Conservation (phyloP, 805 yeast genomes). For the Metschnikowia hibisci region DNA sequence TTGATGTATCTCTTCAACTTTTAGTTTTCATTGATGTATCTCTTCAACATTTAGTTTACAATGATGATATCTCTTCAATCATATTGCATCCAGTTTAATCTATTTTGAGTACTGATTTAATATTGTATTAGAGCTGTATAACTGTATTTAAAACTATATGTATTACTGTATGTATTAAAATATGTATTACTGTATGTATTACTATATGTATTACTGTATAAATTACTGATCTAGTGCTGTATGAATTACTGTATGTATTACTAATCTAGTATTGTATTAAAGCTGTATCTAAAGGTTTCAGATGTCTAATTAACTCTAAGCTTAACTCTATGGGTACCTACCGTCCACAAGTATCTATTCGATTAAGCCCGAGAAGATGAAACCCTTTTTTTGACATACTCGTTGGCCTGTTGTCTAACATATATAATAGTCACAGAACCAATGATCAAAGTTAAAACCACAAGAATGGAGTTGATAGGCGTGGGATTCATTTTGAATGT, state of each 20-base stretch:
- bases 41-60: no score
- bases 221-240: no score
- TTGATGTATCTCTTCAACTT: no score
- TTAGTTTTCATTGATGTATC: no score
- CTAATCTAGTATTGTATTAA: not conserved
- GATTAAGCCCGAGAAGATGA: not conserved
- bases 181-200: not conserved
- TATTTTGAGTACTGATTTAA: no score
- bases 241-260: not conserved
- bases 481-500: conserved; percentile 52
- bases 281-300: not conserved
- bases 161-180: no score
- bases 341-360: no score
- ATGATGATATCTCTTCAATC: no score
- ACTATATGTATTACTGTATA: not conserved
- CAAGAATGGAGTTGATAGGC: conserved; percentile 44
- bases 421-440: conserved; percentile 42
- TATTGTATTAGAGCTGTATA: no score
- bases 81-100: no score
- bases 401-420: conserved; percentile 22
- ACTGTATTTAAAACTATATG: not conserved
- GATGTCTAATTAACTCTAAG: no score
- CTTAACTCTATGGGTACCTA: no score
- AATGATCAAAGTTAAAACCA: conserved; percentile 37
- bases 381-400: conserved; percentile 2